Conservation (phyloP, 2,329 filamentous ascomycete genomes). For the Pseudogymnoascus sp. region DNA sequence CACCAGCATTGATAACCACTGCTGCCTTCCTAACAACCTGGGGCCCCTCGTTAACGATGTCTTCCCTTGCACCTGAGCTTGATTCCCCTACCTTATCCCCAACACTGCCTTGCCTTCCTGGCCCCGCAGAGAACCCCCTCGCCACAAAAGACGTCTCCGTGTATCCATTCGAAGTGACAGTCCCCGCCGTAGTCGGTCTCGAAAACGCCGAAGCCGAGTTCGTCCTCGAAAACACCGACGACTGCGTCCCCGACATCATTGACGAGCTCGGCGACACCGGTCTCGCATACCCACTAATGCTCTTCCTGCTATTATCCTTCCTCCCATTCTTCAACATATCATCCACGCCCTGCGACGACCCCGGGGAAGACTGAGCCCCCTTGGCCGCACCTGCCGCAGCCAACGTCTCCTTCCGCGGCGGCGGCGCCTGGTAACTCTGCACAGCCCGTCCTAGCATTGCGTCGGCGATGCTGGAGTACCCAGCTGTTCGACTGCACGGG, state of each 20-base stretch:
- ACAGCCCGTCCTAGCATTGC: conserved; percentile 30
- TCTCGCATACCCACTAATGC: conserved; percentile 22
- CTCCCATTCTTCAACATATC: conserved; percentile 1
- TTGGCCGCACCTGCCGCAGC: not conserved
- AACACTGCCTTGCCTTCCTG: not conserved
- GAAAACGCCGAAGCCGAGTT: not conserved
- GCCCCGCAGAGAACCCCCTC: not conserved
- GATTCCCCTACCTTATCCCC: not conserved
- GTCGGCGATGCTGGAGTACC: conserved; percentile 27
- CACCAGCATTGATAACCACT: not conserved
- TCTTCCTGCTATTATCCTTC: not conserved
- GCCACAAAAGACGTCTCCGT: not conserved
- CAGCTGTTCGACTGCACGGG: conserved; percentile 16
- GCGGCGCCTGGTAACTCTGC: conserved; percentile 17
- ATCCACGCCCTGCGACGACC: not conserved
- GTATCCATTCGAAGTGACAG: not conserved
- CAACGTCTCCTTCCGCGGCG: conserved; percentile 20
- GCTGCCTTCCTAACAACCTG: not conserved
- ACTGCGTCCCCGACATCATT: not conserved
- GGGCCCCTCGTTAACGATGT: not conserved
- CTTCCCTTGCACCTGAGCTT: not conserved
- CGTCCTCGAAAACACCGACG: not conserved
- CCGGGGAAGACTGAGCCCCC: not conserved
- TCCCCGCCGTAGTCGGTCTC: conserved; percentile 24
- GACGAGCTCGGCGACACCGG: conserved; percentile 15